These are phyloP conservation scores for Coprinopsis strossmayeri DNA, from an alignment of 768 basidiomycete genomes.

Conservation along the genomic window DNA sequence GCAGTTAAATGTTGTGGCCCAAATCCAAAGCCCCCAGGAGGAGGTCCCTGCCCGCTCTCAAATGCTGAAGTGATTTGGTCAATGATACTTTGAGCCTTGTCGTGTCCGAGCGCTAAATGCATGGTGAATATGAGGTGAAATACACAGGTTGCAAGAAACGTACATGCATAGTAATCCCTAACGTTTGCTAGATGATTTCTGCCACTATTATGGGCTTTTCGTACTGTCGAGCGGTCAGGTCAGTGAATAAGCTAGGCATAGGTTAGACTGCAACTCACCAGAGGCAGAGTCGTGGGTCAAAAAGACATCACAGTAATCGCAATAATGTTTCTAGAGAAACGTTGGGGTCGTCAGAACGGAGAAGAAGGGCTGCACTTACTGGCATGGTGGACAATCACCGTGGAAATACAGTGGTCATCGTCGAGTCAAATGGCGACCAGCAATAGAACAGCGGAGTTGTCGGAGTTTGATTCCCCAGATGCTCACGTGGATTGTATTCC, in stretches of 20 bases:
- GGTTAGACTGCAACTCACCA: slow-evolving; percentile 37
- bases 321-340: slow-evolving; percentile 74
- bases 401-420: slow-evolving; percentile 2
- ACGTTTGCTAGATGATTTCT: slow-evolving; percentile 97
- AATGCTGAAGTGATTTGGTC: slow-evolving; percentile 96
- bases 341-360: slow-evolving; percentile 2
- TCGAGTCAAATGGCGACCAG: slow-evolving; percentile 1
- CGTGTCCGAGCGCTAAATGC: slow-evolving; percentile 72
- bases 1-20: slow-evolving; percentile 72
- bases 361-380: slow-evolving; percentile 32
- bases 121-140: slow-evolving; percentile 10
- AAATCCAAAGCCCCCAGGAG: slow-evolving; percentile 83
- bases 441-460: not conserved
- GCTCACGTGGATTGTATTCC: too few relatives aligned
- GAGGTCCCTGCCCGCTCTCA: slow-evolving; percentile 79
- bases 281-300: slow-evolving; percentile 93
- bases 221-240: slow-evolving; percentile 44
- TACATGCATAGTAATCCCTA: slow-evolving; percentile 94
- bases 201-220: slow-evolving; percentile 97
- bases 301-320: slow-evolving; percentile 92
- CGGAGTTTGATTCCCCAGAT: slow-evolving; percentile 21
- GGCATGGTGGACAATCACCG: slow-evolving; percentile 46
- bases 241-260: slow-evolving; percentile 7
- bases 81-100: slow-evolving; percentile 97
- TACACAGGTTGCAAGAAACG: slow-evolving; percentile 16